phyloP scores from a whole-genome alignment of 257 asterid species.

The Petrea volubilis region DNA sequence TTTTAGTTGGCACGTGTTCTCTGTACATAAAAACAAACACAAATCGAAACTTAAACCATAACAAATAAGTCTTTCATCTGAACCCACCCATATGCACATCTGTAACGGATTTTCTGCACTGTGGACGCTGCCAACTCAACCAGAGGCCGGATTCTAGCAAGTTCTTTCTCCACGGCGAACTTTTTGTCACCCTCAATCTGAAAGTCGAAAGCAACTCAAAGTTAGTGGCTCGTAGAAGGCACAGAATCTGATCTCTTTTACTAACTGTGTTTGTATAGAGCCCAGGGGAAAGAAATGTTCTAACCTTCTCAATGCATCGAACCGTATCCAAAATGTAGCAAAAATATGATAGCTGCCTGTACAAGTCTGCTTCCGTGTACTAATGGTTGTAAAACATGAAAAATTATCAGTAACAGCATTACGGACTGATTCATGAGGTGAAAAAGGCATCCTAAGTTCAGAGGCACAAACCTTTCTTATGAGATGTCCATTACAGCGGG shows the following conservation, averaged over 20 bases:
- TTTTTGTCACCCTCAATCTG: conserved; percentile 66
- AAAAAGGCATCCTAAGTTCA: neutral
- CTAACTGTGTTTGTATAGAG: too few species aligned
- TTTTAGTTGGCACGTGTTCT: neutral
- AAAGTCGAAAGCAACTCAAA: neutral
- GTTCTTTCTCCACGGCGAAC: conserved; percentile 61
- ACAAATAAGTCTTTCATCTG: conserved; percentile 61
- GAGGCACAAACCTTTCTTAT: conserved; percentile 60
- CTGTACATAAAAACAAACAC: neutral
- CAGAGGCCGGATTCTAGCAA: conserved; percentile 58
- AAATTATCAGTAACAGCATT: conserved; percentile 14
- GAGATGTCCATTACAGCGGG: conserved; percentile 82
- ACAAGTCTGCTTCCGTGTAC: conserved; percentile 89
- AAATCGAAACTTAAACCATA: conserved; percentile 33
- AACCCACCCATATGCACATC: conserved; percentile 90
- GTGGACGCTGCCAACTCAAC: conserved; percentile 71
- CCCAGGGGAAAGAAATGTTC: neutral
- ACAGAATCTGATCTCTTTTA: too few species aligned
- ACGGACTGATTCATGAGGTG: neutral
- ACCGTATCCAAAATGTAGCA: conserved; percentile 71
- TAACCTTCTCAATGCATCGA: conserved; percentile 81
- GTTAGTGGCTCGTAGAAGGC: too few species aligned
- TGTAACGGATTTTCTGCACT: conserved; percentile 64
- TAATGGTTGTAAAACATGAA: conserved; percentile 26
- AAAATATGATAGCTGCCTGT: conserved; percentile 85